These are phyloP conservation scores for Epichloe amarillans DNA, from an alignment of 2,329 filamentous ascomycete species.

Conservation along the genomic window DNA sequence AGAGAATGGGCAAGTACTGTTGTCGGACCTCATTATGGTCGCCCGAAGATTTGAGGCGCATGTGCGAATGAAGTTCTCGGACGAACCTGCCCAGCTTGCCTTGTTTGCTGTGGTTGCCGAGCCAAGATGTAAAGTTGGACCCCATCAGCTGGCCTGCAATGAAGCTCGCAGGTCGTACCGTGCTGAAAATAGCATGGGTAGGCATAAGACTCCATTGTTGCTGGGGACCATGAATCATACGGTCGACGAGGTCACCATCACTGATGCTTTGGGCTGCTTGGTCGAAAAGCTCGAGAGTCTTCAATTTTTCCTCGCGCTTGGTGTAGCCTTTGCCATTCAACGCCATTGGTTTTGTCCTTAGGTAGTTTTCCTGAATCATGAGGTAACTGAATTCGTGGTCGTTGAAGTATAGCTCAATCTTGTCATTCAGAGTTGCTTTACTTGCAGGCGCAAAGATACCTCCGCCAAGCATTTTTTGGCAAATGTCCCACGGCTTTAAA, in stretches of 20 bases:
- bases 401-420: conserved; percentile 98
- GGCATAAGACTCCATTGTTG: conserved; percentile 99
- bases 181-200: conserved; percentile 87
- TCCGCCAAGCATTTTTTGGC: conserved; percentile 76
- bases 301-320: conserved; percentile 59
- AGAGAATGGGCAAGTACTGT: conserved; percentile 82
- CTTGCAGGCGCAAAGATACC: conserved; percentile 75
- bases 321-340: conserved; percentile 42
- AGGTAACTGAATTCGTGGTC: conserved; percentile 95
- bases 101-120: conserved; percentile 87
- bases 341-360: conserved; percentile 63
- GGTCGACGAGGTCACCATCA: conserved; percentile 88
- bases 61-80: conserved; percentile 93
- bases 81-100: conserved; percentile 66
- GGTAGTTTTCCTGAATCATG: conserved; percentile 98
- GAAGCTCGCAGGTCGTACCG: conserved; percentile 81
- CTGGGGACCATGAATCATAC: conserved; percentile 96
- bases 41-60: conserved; percentile 80
- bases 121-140: conserved; percentile 76
- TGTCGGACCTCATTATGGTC: conserved; percentile 91
- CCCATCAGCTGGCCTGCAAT: conserved; percentile 64
- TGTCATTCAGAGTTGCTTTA: conserved; percentile 85
- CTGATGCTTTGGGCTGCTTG: conserved; percentile 91
- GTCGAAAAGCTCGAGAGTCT: conserved; percentile 74
- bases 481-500: conserved; percentile 96